Conservation (phyloP, 768 basidiomycete species). For the Tremella yokohamensis region DNA sequence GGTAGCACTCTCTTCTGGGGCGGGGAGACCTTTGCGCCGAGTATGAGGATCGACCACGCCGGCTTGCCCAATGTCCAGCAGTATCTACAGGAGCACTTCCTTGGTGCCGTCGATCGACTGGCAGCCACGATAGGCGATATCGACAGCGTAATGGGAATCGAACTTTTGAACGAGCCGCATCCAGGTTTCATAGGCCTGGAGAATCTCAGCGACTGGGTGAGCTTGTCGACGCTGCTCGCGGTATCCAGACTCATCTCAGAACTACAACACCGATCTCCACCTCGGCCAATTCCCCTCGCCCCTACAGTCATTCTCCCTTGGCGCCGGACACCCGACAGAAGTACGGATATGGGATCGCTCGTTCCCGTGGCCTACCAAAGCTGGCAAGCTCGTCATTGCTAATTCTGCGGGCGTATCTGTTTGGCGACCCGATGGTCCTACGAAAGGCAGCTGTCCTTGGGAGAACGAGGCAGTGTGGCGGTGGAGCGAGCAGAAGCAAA, state of each 20-base stretch:
- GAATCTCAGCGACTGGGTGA: constrained; percentile 68
- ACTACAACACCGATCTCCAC: constrained; percentile 94
- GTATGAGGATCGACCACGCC: constrained; percentile 55
- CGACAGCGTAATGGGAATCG: constrained; percentile 80
- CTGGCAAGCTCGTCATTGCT: constrained; percentile 60
- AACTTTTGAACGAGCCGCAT: constrained; percentile 96
- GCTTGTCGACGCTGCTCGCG: background rate
- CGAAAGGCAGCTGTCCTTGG: constrained; percentile 68
- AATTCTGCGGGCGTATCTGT: constrained; percentile 57
- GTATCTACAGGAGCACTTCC: constrained; percentile 76
- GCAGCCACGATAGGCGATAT: constrained; percentile 67
- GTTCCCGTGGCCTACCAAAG: constrained; percentile 80
- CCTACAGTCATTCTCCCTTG: constrained; percentile 86
- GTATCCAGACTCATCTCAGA: constrained; percentile 40
- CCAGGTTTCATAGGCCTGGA: constrained; percentile 80
- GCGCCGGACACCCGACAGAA: constrained; percentile 74
- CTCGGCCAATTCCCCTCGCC: constrained; percentile 68
- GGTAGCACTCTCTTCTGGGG: constrained; percentile 87
- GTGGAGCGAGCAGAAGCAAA: constrained; percentile 66
- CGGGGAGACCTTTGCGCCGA: constrained; percentile 78
- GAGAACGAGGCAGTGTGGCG: constrained; percentile 91
- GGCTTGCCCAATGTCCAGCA: constrained; percentile 65
- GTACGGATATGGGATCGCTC: constrained; percentile 79
- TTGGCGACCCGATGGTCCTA: constrained; percentile 74
- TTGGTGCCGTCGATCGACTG: constrained; percentile 70